Evolutionary conservation across 2,329 filamentous ascomycete species (phyloP), one percentile per base, ranked within the genome.

Genomic region (Gremmenia infestans): DNA sequence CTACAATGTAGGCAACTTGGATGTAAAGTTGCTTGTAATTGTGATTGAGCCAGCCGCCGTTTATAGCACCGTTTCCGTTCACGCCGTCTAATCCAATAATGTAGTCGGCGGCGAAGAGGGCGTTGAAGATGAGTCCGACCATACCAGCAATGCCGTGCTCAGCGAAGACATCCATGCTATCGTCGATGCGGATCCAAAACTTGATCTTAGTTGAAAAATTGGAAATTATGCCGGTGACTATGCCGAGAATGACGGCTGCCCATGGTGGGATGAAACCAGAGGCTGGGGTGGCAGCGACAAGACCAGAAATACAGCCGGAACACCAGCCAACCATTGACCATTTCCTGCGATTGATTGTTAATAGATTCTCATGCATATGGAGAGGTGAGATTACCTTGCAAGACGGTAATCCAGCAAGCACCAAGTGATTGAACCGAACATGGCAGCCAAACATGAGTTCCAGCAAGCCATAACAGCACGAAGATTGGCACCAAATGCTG

Each of bases 401-500:
- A 97, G 84, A 59, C 94, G 88, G 83, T 87, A 97, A 82, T 99
- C 94, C 67, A 97, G 90, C 48, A 97, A 75, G 67, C 92, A 91
- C 94, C 94, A 99, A 53, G 91, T 89, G 73, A 94, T 89, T 62
- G 91, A 88, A 42, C 85, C 93, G 68, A 97, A 96, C 78, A 91
- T 91, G 71, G 91, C 93, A 39, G 68, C 61, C 50, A 69, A 57
- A 78, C 94, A 97, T 57, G 89, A 91, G 81, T 97, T 97, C 93
- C 92, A 99, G 84, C 90, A 96, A 54, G 94, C 93, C 86, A 97
- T 95, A 63, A 88, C 87, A 54, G 94, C 94, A 63, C 94, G 89
- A 53, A 97, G 81, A 78, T 97, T 97, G 64, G 92, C 91, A 65
- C 93, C 92, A 65, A 97, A 96, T 40, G 93, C 79, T 23, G 92